A percentile compares a stretch with the other conserved stretches of the same genome.
These are phyloP conservation scores for Tuber borchii DNA, from an alignment of 495 filamentous ascomycete genomes.

Conservation along the genomic window DNA sequence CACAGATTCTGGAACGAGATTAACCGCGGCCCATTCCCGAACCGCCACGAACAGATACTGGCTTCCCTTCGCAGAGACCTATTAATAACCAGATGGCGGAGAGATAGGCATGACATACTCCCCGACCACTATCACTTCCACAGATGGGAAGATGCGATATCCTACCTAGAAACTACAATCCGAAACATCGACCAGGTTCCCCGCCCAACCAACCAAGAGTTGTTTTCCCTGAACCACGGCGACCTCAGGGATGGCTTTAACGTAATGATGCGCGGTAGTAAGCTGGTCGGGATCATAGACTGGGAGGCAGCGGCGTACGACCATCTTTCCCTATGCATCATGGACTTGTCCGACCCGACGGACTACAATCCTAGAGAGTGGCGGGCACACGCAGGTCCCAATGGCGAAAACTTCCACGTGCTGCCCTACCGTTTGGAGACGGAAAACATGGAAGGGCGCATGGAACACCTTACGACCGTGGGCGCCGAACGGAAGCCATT, in stretches of 20 bases:
- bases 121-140: background rate
- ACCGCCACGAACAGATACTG: background rate
- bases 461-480: fast-evolving
- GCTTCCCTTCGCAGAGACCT: background rate
- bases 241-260: conserved; percentile 16
- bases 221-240: conserved; percentile 7
- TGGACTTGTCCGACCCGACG: background rate
- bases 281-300: conserved; percentile 18
- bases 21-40: background rate
- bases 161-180: background rate
- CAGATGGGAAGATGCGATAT: background rate
- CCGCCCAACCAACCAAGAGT: background rate
- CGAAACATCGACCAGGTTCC: background rate
- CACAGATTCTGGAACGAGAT: background rate
- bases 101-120: fast-evolving
- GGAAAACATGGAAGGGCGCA: background rate
- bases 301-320: conserved; percentile 15
- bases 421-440: background rate
- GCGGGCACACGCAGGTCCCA: background rate
- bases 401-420: background rate
- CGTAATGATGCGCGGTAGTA: background rate
- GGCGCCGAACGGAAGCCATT: background rate
- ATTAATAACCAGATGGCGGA: background rate
- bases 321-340: background rate
- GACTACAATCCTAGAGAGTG: background rate